Conservation (phyloP, 2,329 filamentous ascomycete genomes). For the Colletotrichum sp. region DNA sequence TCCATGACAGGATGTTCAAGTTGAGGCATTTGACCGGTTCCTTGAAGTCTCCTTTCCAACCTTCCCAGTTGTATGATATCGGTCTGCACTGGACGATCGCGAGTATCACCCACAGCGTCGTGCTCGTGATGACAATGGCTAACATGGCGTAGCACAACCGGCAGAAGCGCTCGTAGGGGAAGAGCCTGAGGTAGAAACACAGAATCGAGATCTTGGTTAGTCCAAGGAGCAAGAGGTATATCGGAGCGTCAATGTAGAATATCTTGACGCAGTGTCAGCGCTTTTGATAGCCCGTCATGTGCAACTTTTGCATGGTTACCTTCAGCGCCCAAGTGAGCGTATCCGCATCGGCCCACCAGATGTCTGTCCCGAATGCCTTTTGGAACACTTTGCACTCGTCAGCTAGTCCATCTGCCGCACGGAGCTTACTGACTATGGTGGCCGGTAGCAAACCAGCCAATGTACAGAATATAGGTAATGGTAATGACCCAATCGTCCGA, state of each 20-base stretch:
- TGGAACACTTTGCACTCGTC: neutral
- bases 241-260: neutral
- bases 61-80: constrained; percentile 9
- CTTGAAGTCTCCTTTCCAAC: constrained; percentile 2
- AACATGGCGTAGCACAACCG: neutral
- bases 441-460: neutral
- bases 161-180: constrained; percentile 3
- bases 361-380: neutral
- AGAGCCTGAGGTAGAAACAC: constrained; percentile 6
- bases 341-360: neutral
- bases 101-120: neutral
- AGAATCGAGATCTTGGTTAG: constrained; percentile 3
- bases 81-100: neutral
- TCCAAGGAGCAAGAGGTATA: neutral
- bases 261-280: neutral
- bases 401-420: neutral
- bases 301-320: neutral
- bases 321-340: constrained; percentile 5
- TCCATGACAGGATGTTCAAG: constrained; percentile 1
- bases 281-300: no score
- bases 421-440: neutral
- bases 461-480: neutral
- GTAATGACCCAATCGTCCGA: constrained; percentile 5
- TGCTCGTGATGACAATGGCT: neutral
- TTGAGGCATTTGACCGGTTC: neutral